These are phyloP conservation scores for Malus sylvestris DNA, from an alignment of 306 rosid genomes.

Conservation along the genomic window DNA sequence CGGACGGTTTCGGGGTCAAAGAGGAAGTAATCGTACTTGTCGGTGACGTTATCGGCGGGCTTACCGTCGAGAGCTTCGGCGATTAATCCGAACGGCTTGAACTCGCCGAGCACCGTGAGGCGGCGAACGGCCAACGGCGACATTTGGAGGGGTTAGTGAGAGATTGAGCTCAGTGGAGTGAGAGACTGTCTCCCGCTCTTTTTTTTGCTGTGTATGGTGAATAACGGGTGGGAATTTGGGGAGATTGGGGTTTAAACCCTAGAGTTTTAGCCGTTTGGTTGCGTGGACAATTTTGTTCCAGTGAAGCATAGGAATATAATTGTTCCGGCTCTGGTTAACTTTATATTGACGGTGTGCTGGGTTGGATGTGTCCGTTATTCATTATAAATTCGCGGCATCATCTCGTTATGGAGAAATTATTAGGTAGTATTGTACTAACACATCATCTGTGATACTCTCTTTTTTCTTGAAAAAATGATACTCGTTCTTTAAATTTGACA, in stretches of 20 bases:
- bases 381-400: no score
- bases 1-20: constrained; percentile 70
- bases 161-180: not conserved
- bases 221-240: not conserved
- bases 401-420: no score
- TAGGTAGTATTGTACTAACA: no score
- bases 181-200: constrained; percentile 26
- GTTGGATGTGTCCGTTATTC: no score
- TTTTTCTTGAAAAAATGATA: no score
- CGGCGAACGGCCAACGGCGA: constrained; percentile 50
- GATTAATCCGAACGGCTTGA: constrained; percentile 89
- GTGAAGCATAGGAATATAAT: not conserved
- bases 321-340: not conserved
- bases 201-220: not conserved
- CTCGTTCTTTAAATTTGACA: rapidly evolving
- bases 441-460: no score
- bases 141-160: constrained; percentile 17
- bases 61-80: constrained; percentile 94
- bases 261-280: not conserved
- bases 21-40: constrained; percentile 76
- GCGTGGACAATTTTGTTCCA: not conserved
- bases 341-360: rapidly evolving
- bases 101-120: constrained; percentile 79
- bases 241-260: not conserved
- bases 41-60: constrained; percentile 41